These are phyloP conservation scores for Verticillium zaregamsianum DNA, from an alignment of 2,329 filamentous ascomycete genomes.

Conservation along the genomic window DNA sequence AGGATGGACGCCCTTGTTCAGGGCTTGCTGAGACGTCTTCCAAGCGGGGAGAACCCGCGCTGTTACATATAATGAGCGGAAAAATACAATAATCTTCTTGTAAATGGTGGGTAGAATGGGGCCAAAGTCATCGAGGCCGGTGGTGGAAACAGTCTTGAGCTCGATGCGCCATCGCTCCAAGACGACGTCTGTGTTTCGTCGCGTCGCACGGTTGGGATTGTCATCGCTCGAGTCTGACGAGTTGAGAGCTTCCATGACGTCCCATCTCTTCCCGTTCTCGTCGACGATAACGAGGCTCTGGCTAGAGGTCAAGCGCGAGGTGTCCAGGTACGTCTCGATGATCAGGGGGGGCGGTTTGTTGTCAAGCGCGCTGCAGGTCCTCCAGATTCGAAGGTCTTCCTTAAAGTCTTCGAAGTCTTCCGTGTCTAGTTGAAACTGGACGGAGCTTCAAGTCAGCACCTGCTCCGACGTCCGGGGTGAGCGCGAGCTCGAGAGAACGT, in stretches of 20 bases:
- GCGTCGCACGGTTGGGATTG: constrained; percentile 29
- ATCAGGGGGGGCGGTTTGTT: constrained; percentile 78
- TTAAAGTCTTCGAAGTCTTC: constrained; percentile 87
- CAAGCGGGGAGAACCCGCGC: constrained; percentile 80
- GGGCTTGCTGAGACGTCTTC: constrained; percentile 72
- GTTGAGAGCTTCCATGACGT: constrained; percentile 80
- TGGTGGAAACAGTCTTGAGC: constrained; percentile 57
- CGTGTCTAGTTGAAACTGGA: constrained; percentile 89
- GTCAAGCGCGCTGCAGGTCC: constrained; percentile 69
- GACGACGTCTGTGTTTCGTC: constrained; percentile 66
- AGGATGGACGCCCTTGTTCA: constrained; percentile 65
- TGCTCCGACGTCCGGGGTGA: neutral
- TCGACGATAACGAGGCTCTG: constrained; percentile 87
- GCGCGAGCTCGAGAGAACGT: constrained; percentile 28
- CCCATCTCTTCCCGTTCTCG: constrained; percentile 86
- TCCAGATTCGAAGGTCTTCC: constrained; percentile 80
- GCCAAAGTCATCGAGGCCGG: constrained; percentile 53
- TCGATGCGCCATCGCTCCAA: constrained; percentile 90
- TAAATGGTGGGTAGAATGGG: constrained; percentile 78
- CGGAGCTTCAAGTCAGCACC: neutral
- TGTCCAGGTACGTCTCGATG: constrained; percentile 87
- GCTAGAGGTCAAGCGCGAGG: constrained; percentile 71
- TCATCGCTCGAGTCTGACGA: constrained; percentile 52
- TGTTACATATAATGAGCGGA: constrained; percentile 81
- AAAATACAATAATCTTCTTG: constrained; percentile 95